A percentile compares a stretch with the other conserved stretches of the same genome.
Evolutionary conservation across 129 eudicot species (phyloP).

Genomic region (Saussurea involucrata): DNA sequence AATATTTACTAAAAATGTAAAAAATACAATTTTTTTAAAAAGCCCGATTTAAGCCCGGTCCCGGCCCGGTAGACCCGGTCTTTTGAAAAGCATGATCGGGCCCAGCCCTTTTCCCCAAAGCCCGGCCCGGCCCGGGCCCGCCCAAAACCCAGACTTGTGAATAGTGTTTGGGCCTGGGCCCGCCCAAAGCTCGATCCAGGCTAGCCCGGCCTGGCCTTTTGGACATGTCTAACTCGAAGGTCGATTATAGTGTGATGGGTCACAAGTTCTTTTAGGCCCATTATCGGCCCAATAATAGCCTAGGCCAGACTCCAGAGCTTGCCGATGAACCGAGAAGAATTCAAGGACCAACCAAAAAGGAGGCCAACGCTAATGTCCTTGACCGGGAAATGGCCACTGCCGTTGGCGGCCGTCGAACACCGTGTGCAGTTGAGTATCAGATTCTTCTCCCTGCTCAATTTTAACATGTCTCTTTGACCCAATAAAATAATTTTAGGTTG

Average conservation of each 20-base stretch:
- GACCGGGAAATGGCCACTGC: neutral
- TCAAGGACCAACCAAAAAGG: too few relatives aligned
- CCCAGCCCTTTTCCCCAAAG: too few relatives aligned
- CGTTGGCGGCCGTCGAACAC: neutral
- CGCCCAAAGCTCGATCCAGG: too few relatives aligned
- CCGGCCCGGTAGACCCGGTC: too few relatives aligned
- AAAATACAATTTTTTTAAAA: too few relatives aligned
- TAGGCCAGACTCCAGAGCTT: neutral
- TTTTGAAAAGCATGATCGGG: too few relatives aligned
- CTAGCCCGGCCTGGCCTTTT: too few relatives aligned
- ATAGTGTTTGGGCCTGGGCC: too few relatives aligned
- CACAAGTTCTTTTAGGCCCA: neutral
- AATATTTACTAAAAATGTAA: too few relatives aligned
- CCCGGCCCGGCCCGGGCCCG: too few relatives aligned
- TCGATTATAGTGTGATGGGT: neutral
- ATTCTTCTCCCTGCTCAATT: conserved; percentile 3
- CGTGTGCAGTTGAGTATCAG: conserved; percentile 18
- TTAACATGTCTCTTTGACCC: neutral
- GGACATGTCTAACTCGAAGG: neutral
- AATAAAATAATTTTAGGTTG: neutral
- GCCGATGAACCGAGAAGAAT: neutral
- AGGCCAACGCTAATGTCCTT: neutral
- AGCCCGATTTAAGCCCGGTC: too few relatives aligned
- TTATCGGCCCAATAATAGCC: conserved; percentile 1
- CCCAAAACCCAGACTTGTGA: too few relatives aligned